Conservation (phyloP, 331 rosid genomes). For the Quercus tomentella region DNA sequence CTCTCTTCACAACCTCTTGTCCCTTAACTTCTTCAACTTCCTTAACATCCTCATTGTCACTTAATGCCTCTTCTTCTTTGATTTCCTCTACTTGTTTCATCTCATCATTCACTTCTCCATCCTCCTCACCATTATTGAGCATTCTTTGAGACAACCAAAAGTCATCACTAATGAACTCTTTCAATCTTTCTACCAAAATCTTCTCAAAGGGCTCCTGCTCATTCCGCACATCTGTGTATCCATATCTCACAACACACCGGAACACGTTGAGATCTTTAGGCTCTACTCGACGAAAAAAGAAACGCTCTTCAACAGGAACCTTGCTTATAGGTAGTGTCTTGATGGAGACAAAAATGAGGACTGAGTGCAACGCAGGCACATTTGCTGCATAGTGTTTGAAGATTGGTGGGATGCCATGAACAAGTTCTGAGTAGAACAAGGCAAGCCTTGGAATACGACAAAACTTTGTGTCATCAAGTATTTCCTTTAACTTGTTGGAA, state of each 20-base stretch:
- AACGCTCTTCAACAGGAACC: conserved; percentile 43
- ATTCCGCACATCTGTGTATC: conserved; percentile 36
- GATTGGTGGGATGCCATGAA: too few relatives aligned
- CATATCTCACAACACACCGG: too few relatives aligned
- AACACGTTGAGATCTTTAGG: conserved; percentile 25
- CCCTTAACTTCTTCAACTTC: too few relatives aligned
- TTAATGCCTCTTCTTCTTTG: neutral
- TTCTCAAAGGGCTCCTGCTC: conserved; percentile 48
- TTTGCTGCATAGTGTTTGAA: neutral
- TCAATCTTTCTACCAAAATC: conserved; percentile 37
- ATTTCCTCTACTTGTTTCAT: neutral
- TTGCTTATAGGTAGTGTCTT: conserved; percentile 55
- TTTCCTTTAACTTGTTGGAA: too few relatives aligned
- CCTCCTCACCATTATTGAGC: neutral
- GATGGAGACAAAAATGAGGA: conserved; percentile 50
- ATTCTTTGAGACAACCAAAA: conserved; percentile 7
- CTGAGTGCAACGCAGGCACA: conserved; percentile 58
- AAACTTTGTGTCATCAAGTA: too few relatives aligned
- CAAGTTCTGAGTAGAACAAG: too few relatives aligned
- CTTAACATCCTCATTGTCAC: too few relatives aligned
- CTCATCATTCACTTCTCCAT: neutral
- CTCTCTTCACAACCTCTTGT: too few relatives aligned
- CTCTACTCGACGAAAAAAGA: conserved; percentile 42
- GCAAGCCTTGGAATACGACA: too few relatives aligned
- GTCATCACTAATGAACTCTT: conserved; percentile 29